Base-by-base conservation (phyloP, 495 filamentous ascomycete genomes). In the Neurospora pannonica region DNA sequence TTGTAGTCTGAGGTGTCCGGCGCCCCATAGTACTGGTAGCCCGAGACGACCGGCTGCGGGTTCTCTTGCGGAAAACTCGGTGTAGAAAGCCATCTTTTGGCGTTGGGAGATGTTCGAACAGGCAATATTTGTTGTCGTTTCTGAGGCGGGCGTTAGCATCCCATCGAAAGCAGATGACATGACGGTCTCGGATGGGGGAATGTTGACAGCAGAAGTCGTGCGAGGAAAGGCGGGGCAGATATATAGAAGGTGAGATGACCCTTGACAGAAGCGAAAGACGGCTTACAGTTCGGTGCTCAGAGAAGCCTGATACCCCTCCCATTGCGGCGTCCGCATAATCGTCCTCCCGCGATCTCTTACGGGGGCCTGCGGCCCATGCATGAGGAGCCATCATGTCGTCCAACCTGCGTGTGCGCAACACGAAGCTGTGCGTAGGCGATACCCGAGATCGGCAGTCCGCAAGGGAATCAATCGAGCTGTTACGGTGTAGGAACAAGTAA, bases 101-200 rank as follows among this genome's bases (percentile, higher is more conserved):
- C 79, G 40, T 73, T 77, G 21, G 83, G 84, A 19, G 85, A 83
- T 24, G 81, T 82, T 21, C 84, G 81, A 2, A 86, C 72, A 13
- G 85, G 84, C 24, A 86, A 81, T 69, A 80, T 78, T 54, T 87
- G 85, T 39, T 85, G 71, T 42, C 85, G 85, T 82, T 87, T 87
- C 85, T 87, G 73, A 24, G 36, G 15, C 10, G 17, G 21, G 11
- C 40, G 76, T 77, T 46, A 81, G 76, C 42, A 43, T 31, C 54
- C 15, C 6, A 67, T 34, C 13, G 5, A 67, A 17, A 1, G 54
- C 15, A 34, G 28, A 36, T 67, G 54, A 34, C 31, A 67, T 17
- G 54, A 11, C 28, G 28, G 54, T 62, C 54, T 34, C 13, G 15
- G 54, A 34, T 34, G 24, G 15, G 28, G 28, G 6, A 34, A 31